Evolutionary conservation across 345 rosid species (phyloP).

Genomic region (Eucalyptus melliodora): DNA sequence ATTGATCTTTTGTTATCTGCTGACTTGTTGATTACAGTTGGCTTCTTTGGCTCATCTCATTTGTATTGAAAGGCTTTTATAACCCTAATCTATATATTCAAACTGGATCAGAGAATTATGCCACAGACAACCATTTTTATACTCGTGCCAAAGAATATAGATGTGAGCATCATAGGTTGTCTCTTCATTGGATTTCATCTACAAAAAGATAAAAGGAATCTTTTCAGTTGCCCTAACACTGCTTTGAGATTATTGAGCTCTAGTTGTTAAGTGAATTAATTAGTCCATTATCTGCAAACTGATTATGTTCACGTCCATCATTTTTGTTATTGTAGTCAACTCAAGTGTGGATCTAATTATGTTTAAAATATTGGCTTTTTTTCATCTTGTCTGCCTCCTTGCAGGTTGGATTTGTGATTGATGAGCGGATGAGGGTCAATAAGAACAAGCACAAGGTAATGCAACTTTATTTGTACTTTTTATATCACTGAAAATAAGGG

Average conservation of each 20-base stretch:
- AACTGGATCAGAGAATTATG: background rate
- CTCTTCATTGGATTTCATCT: background rate
- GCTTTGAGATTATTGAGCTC: background rate
- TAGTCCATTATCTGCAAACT: background rate
- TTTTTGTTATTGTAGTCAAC: background rate
- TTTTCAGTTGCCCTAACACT: background rate
- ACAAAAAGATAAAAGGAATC: background rate
- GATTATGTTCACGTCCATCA: background rate
- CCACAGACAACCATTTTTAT: background rate
- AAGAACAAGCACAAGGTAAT: conserved; percentile 80
- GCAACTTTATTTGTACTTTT: background rate
- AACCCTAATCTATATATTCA: background rate
- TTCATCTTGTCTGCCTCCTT: background rate
- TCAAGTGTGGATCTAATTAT: background rate
- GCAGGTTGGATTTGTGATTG: conserved; percentile 80
- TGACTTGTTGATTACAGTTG: background rate
- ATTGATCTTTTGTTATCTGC: background rate
- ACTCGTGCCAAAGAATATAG: background rate
- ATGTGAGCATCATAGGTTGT: background rate
- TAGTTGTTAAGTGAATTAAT: background rate
- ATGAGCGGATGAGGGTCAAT: conserved; percentile 68
- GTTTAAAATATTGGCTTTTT: background rate
- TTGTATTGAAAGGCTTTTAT: background rate
- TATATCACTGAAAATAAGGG: background rate
- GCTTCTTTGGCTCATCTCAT: background rate